phyloP scores from a whole-genome alignment of 805 yeast species.

The Sungouiella blattae region DNA sequence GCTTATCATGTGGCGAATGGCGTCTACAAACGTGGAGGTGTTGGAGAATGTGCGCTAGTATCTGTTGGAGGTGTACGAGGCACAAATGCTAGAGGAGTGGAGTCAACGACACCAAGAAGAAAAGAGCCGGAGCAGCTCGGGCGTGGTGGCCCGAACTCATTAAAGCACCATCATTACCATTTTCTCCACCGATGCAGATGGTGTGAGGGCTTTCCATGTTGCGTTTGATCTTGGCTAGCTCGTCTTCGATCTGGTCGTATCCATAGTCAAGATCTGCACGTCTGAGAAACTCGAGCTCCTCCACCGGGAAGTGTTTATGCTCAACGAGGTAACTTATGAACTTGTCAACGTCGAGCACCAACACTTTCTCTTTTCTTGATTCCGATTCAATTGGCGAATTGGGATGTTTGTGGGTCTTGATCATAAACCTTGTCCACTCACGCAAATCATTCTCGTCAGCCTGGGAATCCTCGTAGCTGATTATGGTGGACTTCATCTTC shows the following conservation, averaged over 20 bases:
- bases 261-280: slow-evolving; percentile 31
- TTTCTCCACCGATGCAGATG: slow-evolving; percentile 7
- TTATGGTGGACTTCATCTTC: slow-evolving; percentile 3
- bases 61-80: no score
- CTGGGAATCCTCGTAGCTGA: slow-evolving; percentile 4
- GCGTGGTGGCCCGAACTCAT: no score
- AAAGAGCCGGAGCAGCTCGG: no score
- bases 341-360: slow-evolving; percentile 24
- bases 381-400: neutral
- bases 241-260: slow-evolving; percentile 35
- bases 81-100: neutral
- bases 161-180: no score
- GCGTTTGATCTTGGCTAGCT: slow-evolving; percentile 29
- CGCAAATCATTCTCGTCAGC: slow-evolving; percentile 16
- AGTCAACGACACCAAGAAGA: neutral
- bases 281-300: slow-evolving; percentile 27
- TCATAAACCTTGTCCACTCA: slow-evolving; percentile 23
- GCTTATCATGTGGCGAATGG: slow-evolving; percentile 71
- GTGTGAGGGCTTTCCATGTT: slow-evolving; percentile 1
- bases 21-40: slow-evolving; percentile 54
- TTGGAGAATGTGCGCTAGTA: slow-evolving; percentile 19
- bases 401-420: slow-evolving; percentile 10
- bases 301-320: slow-evolving; percentile 22
- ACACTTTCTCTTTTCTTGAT: neutral
- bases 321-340: slow-evolving; percentile 29